phyloP scores from a whole-genome alignment of 257 asterid genomes.

The Nicotiana benthamiana region DNA sequence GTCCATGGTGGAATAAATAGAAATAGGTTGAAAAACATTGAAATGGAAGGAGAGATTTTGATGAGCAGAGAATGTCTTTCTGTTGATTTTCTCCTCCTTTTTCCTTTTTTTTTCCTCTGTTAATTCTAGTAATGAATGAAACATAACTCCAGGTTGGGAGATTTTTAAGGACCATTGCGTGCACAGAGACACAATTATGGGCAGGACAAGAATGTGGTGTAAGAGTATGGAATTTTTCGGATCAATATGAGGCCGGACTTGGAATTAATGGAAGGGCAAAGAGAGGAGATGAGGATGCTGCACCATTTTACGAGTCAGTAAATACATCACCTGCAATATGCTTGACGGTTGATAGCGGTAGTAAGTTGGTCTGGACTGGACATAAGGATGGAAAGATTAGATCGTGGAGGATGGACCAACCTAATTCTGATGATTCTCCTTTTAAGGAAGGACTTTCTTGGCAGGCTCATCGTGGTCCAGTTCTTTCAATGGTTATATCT shows the following conservation, averaged over 20 bases:
- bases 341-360: slow-evolving; percentile 70
- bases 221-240: slow-evolving; percentile 77
- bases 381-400: slow-evolving; percentile 92
- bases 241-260: slow-evolving; percentile 61
- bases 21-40: neutral
- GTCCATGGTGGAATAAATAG: neutral
- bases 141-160: slow-evolving; percentile 35
- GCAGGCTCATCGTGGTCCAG: slow-evolving; percentile 89
- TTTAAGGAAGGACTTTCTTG: slow-evolving; percentile 82
- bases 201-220: slow-evolving; percentile 94
- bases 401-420: slow-evolving; percentile 85
- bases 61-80: neutral
- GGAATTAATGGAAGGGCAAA: slow-evolving; percentile 58
- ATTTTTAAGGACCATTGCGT: slow-evolving; percentile 66
- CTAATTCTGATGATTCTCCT: slow-evolving; percentile 45
- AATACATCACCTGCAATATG: slow-evolving; percentile 61
- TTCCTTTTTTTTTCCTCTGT: neutral
- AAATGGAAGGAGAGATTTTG: neutral
- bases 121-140: neutral
- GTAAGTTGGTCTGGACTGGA: slow-evolving; percentile 84
- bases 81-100: neutral
- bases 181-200: slow-evolving; percentile 82
- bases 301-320: slow-evolving; percentile 75
- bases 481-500: slow-evolving; percentile 68
- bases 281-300: slow-evolving; percentile 94